Evolutionary conservation across 768 basidiomycete genomes (phyloP).

Genomic region (Erythrobasidium yunnanense): DNA sequence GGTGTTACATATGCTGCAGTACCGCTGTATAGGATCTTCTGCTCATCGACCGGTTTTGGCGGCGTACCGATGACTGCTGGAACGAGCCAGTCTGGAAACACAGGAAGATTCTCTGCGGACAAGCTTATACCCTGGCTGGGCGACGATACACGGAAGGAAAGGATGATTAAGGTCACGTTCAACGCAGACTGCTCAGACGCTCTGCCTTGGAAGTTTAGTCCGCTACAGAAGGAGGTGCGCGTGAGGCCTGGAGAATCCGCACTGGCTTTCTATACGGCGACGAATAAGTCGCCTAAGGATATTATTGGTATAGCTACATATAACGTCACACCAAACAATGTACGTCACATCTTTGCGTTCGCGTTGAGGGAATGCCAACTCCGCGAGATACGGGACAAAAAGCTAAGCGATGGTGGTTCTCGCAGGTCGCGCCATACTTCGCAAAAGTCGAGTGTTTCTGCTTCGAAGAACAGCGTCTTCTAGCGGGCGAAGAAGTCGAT

Average conservation of each 20-base stretch:
- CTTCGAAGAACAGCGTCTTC: slow-evolving; percentile 91
- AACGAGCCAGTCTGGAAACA: slow-evolving; percentile 42
- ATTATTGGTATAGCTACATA: slow-evolving; percentile 98
- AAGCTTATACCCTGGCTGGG: slow-evolving; percentile 60
- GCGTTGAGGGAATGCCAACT: neutral
- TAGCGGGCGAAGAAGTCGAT: slow-evolving; percentile 92
- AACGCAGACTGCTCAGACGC: slow-evolving; percentile 82
- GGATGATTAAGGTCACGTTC: slow-evolving; percentile 85
- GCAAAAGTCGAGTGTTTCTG: slow-evolving; percentile 99
- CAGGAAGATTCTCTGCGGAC: slow-evolving; percentile 68
- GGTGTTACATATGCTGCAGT: slow-evolving; percentile 95
- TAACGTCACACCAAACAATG: slow-evolving; percentile 95
- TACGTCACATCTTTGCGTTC: slow-evolving; percentile 44
- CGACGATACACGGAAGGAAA: slow-evolving; percentile 44
- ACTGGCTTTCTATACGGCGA: slow-evolving; percentile 89
- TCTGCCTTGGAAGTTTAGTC: slow-evolving; percentile 84
- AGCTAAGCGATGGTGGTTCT: too few species aligned
- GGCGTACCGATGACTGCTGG: slow-evolving; percentile 77
- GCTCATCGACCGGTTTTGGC: slow-evolving; percentile 90
- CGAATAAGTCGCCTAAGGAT: slow-evolving; percentile 70
- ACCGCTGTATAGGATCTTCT: slow-evolving; percentile 94
- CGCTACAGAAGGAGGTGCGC: slow-evolving; percentile 76
- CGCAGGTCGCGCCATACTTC: slow-evolving; percentile 96
- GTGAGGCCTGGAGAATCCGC: slow-evolving; percentile 93
- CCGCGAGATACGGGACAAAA: too few species aligned